These are phyloP conservation scores for Nicotiana sylvestris DNA, from an alignment of 257 asterid genomes.

Conservation along the genomic window DNA sequence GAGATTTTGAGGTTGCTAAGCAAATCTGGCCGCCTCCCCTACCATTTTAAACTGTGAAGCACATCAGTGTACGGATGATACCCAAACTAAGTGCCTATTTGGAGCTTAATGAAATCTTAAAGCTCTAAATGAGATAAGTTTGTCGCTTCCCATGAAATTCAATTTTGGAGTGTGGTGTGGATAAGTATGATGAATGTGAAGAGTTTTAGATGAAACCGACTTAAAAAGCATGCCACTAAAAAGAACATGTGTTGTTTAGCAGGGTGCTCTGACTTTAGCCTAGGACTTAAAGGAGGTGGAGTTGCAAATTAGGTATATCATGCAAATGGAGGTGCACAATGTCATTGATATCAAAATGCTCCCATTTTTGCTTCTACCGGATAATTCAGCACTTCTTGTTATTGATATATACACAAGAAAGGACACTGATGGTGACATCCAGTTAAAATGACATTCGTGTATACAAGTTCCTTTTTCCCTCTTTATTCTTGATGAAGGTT, in stretches of 20 bases:
- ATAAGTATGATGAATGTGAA: neutral
- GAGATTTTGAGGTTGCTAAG: constrained; percentile 65
- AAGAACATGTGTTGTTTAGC: neutral
- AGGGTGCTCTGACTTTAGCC: neutral
- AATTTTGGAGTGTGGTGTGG: neutral
- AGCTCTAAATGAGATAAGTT: neutral
- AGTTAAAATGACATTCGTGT: neutral
- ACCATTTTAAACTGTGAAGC: constrained; percentile 55
- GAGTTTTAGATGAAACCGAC: neutral
- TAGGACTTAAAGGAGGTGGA: neutral
- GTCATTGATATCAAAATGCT: neutral
- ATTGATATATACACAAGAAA: neutral
- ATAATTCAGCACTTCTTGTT: neutral
- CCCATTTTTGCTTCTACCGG: neutral
- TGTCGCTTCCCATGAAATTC: neutral
- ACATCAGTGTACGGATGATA: neutral
- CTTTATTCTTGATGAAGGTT: neutral
- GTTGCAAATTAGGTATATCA: neutral
- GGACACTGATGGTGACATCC: neutral
- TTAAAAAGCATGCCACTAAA: neutral
- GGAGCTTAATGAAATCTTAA: neutral
- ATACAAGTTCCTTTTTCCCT: neutral
- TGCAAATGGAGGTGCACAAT: neutral
- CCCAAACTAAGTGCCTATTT: neutral
- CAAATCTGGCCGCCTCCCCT: constrained; percentile 53